Evolutionary conservation across 176 grass and related monocot species (phyloP).

Genomic region (Chloris gayana): DNA sequence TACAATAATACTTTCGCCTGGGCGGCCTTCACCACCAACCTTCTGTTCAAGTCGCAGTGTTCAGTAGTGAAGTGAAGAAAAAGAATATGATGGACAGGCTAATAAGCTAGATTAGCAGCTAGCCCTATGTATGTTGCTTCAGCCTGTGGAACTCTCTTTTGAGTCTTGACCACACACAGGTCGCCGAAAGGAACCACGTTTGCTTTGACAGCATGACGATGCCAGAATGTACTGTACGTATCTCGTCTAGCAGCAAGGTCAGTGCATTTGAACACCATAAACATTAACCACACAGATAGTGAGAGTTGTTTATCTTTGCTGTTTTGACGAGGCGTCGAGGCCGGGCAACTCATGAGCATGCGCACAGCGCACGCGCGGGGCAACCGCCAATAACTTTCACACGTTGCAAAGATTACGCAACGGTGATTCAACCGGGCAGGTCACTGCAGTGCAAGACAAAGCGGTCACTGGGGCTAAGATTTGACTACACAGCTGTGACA

Average conservation of each 20-base stretch:
- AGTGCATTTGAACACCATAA: neutral
- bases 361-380: neutral
- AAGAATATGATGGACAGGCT: neutral
- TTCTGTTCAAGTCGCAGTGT: slow-evolving; percentile 6
- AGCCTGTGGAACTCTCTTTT: slow-evolving; percentile 33
- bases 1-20: neutral
- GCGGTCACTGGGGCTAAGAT: neutral
- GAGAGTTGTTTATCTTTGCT: neutral
- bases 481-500: slow-evolving; percentile 36
- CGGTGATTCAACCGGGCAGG: neutral
- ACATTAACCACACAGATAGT: neutral
- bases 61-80: slow-evolving; percentile 20
- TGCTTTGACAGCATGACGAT: slow-evolving; percentile 1
- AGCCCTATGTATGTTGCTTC: slow-evolving; percentile 27
- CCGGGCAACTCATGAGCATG: neutral
- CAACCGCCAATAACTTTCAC: neutral
- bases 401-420: neutral
- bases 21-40: slow-evolving; percentile 30
- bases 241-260: neutral
- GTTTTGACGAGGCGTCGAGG: slow-evolving; percentile 29
- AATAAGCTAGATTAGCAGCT: neutral
- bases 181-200: slow-evolving; percentile 35
- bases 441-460: slow-evolving; percentile 5
- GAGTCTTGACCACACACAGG: slow-evolving; percentile 17
- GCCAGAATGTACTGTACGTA: neutral